Conservation (phyloP, 2,329 filamentous ascomycete genomes). For the Graphilbum ipis-grandicollis region DNA sequence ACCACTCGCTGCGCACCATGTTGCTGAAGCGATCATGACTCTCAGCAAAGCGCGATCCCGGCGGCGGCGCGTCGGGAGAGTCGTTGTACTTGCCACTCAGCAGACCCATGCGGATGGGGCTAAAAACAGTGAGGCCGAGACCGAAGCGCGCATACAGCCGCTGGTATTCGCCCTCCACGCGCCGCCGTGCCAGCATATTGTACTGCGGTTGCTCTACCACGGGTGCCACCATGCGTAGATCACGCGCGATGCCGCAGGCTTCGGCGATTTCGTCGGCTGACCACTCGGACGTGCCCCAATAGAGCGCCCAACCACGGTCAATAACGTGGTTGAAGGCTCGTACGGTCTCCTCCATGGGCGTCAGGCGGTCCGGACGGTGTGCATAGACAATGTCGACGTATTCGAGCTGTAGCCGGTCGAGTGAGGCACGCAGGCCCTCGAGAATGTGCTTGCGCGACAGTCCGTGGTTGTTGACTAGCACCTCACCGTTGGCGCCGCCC, state of each 20-base stretch:
- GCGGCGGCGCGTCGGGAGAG: conserved; percentile 18
- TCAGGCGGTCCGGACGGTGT: conserved; percentile 38
- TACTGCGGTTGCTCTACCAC: conserved; percentile 52
- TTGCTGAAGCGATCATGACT: conserved; percentile 38
- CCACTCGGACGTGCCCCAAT: conserved; percentile 61
- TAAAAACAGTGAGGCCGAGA: conserved; percentile 37
- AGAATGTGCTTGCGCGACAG: conserved; percentile 33
- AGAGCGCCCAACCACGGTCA: conserved; percentile 50
- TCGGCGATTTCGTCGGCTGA: conserved; percentile 47
- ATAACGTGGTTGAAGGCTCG: conserved; percentile 29
- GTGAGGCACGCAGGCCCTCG: conserved; percentile 38
- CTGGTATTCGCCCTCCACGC: conserved; percentile 41
- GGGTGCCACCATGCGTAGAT: conserved; percentile 42
- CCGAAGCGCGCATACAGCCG: conserved; percentile 37
- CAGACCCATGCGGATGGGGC: conserved; percentile 35
- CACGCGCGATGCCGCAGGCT: conserved; percentile 41
- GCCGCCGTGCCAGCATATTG: conserved; percentile 42
- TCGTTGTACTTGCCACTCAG: conserved; percentile 49
- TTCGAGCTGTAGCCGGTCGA: conserved; percentile 41
- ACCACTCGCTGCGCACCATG: conserved; percentile 16
- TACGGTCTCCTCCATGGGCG: conserved; percentile 46
- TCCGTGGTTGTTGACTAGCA: conserved; percentile 31
- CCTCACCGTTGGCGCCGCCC: conserved; percentile 41
- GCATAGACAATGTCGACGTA: conserved; percentile 51
- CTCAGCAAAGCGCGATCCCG: conserved; percentile 38